Evolutionary conservation across 106 monocot species (phyloP).

Genomic region (Dendrobium huoshanense): DNA sequence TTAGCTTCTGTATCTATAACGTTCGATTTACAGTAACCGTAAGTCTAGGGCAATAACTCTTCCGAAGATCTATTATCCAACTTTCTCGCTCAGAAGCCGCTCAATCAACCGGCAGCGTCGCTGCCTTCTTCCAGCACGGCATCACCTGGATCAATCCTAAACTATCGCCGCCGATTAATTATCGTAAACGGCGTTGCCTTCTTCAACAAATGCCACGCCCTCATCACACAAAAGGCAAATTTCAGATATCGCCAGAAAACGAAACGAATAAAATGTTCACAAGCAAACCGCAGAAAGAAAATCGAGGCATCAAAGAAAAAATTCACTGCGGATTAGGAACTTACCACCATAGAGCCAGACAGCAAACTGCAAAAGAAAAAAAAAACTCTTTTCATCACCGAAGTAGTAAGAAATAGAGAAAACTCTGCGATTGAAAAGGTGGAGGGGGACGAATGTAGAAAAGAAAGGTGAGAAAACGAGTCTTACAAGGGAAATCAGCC

Average conservation of each 20-base stretch:
- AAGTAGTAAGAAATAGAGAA: background rate
- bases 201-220: background rate
- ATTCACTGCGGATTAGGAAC: constrained; percentile 4
- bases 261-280: background rate
- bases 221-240: background rate
- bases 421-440: background rate
- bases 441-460: background rate
- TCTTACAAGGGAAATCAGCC: constrained; percentile 56
- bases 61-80: background rate
- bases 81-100: background rate
- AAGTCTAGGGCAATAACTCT: background rate
- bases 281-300: background rate
- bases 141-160: background rate
- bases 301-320: background rate
- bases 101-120: background rate
- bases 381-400: background rate
- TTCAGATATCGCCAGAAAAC: background rate
- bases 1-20: background rate
- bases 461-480: background rate
- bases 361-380: constrained; percentile 31
- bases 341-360: constrained; percentile 45
- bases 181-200: background rate
- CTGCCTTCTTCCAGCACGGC: background rate
- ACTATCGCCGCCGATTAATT: background rate
- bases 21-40: background rate